Conservation (phyloP, 2,329 filamentous ascomycete species). For the Keithomyces neogunnii region DNA sequence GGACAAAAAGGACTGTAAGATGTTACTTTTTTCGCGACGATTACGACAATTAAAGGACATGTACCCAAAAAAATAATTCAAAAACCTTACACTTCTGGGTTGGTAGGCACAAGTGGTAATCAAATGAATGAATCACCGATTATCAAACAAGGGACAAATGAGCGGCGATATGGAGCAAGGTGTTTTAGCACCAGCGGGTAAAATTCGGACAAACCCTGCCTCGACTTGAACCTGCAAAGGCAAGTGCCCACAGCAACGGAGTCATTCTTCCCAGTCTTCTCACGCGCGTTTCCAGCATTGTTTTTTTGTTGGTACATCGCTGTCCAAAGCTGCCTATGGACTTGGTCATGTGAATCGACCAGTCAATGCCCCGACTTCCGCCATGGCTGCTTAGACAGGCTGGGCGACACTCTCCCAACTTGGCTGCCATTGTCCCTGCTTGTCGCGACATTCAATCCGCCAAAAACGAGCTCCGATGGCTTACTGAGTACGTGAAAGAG, state of each 20-base stretch:
- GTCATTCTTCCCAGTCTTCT: neutral
- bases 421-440: conserved; percentile 52
- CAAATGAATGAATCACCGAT: neutral
- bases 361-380: conserved; percentile 53
- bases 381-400: conserved; percentile 49
- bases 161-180: neutral
- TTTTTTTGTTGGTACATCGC: neutral
- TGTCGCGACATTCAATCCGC: conserved; percentile 58
- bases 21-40: neutral
- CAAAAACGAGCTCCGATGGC: conserved; percentile 64
- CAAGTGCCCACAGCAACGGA: neutral
- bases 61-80: conserved; percentile 4
- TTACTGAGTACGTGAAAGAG: conserved; percentile 48
- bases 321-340: neutral
- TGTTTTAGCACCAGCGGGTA: conserved; percentile 15
- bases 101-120: neutral
- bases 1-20: neutral
- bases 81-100: neutral
- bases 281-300: neutral
- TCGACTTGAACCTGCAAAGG: neutral
- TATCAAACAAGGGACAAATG: neutral
- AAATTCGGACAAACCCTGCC: conserved; percentile 19
- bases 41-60: neutral
- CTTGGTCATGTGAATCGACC: conserved; percentile 1
- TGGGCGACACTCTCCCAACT: conserved; percentile 41